Base-by-base conservation (phyloP, 208 protist species). In the Trypanosoma conorhini region DNA sequence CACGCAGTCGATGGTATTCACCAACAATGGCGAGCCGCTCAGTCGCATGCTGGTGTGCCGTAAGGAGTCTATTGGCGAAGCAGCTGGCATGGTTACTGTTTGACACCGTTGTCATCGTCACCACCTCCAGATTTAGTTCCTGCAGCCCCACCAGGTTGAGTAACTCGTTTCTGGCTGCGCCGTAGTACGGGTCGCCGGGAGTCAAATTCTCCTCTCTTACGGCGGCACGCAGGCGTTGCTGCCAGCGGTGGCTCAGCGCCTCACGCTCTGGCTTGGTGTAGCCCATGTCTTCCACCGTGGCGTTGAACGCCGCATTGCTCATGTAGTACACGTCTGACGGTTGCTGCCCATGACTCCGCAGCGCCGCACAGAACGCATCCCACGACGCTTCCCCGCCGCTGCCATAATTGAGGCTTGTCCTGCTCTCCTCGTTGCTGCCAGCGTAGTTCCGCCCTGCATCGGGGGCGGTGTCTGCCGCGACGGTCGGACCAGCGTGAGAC, bases 11-110 rank as follows among this genome's bases (percentile, higher is more conserved):
- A 31, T 73, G 54, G 38, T 70, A 71, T 30, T 89, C 83, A 30
- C 88, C 88, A 17, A 91, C 77, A 28, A 93, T 76, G 31, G 80
- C 81, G 24, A 89, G 78, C 4, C 85, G 77, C 68, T 91, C 85
- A 19, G 79, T 82, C 60, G 65, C 77, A 17, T 58, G 51, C 59
- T 79, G 62, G 50, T 80, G 82, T 15, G 83, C 73, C 28, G 44
- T 15, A 62, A 62, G 46, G 21, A 79, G 72, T 17, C 76, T 68
- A 0, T 35, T 44, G 17, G 76, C 67, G 57, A 91, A 91, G 38
- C 69, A 77, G 13, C 67, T 65, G 57, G 82, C 63, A 33, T 94
- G 88, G 70, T 89, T 83, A n/a, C 64, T 67, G 67, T 94, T 85
- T 38, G 74, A 72, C 5, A 91, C 62, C 7, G 70, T 70, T 35